Evolutionary conservation across 208 protist species (phyloP), one percentile per base, ranked within the genome.

Genomic region (Acanthamoeba royreba): DNA sequence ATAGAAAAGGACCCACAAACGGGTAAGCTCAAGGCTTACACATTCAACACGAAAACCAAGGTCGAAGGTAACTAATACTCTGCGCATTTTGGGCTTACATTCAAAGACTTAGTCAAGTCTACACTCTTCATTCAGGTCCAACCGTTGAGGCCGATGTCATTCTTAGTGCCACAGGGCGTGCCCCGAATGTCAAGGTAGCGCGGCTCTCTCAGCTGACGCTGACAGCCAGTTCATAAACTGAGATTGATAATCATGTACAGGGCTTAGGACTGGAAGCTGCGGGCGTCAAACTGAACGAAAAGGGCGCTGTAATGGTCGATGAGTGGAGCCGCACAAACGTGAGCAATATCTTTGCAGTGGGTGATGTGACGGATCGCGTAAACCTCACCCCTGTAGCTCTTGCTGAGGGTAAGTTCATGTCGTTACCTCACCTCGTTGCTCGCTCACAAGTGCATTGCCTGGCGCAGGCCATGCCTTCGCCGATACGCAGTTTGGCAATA

Each of bases 341-440:
- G 49, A 2, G 13, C 15, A 31, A 63, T 52, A 53, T 97, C 9
- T 96, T 96, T 77, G 96, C 96, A 3, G 55, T 98, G 0, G 97
- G 97, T 79, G 97, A 98, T 93, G 92, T 95, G 15, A 94, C 46
- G 69, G 87, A 89, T 22, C 61, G 77, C 19, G 72, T 92, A 7
- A 49, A 95, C 40, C 95, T 98, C 8, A 97, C 97, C 0, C 96
- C 97, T 15, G 97, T 98, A 4, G 97, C 97, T 3, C 97, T 98
- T 53, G 96, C 96, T 38, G 96, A 96, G 7, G 97, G 97, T 49
- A 61, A 94, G 42, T n/a, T n/a, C n/a, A n/a, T n/a, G n/a, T n/a
- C n/a, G n/a, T n/a, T n/a, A n/a, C n/a, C n/a, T n/a, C n/a, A n/a
- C n/a, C n/a, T n/a, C n/a, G n/a, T n/a, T n/a, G n/a, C n/a, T n/a